Conservation (phyloP, 257 asterid genomes). For the Solanum ossicruentum region DNA sequence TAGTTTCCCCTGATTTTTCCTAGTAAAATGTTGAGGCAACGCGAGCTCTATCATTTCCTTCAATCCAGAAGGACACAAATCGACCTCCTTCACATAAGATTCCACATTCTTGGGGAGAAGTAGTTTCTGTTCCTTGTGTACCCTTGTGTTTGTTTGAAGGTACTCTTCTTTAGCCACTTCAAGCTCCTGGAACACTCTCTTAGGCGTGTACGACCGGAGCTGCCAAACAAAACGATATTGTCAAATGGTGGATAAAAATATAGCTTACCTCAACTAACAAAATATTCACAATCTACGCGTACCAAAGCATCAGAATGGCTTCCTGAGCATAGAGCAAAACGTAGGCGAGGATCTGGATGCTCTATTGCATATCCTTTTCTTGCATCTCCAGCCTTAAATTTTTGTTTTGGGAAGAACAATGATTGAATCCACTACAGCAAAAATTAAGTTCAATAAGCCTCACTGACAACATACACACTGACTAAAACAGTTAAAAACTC, state of each 20-base stretch:
- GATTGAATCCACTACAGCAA: constrained; percentile 67
- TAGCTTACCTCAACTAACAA: neutral
- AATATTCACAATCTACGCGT: neutral
- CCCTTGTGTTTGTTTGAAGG: constrained; percentile 43
- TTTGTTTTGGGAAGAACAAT: constrained; percentile 50
- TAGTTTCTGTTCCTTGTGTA: constrained; percentile 54
- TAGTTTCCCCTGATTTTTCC: constrained; percentile 21
- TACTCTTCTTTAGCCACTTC: constrained; percentile 94
- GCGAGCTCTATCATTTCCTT: constrained; percentile 46
- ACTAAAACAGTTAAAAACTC: neutral
- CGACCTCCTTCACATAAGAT: constrained; percentile 44
- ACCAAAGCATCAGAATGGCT: constrained; percentile 84
- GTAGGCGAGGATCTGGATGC: constrained; percentile 69
- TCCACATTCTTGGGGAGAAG: constrained; percentile 65
- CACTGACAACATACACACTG: neutral
- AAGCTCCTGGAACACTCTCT: constrained; percentile 62
- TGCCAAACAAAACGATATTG: constrained; percentile 1
- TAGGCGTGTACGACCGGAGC: constrained; percentile 68
- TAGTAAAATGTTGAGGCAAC: constrained; percentile 23
- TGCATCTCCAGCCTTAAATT: constrained; percentile 43
- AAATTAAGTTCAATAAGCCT: constrained; percentile 2
- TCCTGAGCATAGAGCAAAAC: constrained; percentile 71
- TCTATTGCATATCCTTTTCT: constrained; percentile 34
- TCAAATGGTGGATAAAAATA: neutral
- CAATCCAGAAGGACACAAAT: constrained; percentile 34